Evolutionary conservation across 2,329 filamentous ascomycete species (phyloP).

Genomic region (Podosphaera aphanis): DNA sequence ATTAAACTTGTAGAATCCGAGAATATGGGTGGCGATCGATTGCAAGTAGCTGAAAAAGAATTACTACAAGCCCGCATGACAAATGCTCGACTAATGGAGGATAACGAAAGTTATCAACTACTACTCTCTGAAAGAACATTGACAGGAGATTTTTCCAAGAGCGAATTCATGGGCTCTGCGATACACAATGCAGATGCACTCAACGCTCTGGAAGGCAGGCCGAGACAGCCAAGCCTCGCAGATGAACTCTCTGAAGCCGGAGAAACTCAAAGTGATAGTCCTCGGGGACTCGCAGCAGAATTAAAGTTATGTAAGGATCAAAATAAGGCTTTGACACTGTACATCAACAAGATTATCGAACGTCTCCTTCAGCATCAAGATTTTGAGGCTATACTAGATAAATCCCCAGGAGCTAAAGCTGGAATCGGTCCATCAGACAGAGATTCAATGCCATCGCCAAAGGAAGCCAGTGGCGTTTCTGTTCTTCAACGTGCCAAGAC

Average conservation of each 20-base stretch:
- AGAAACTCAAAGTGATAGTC: constrained; percentile 35
- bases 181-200: constrained; percentile 39
- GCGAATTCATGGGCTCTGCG: constrained; percentile 46
- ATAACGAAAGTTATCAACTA: constrained; percentile 94
- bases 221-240: constrained; percentile 41
- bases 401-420: constrained; percentile 39
- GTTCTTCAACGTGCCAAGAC: constrained; percentile 38
- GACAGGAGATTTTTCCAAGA: constrained; percentile 74
- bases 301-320: constrained; percentile 64
- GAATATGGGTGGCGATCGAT: constrained; percentile 67
- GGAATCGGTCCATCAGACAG: constrained; percentile 32
- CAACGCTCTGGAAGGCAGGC: constrained; percentile 35
- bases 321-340: constrained; percentile 90
- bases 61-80: constrained; percentile 85
- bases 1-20: constrained; percentile 90
- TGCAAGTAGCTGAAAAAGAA: constrained; percentile 75
- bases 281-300: constrained; percentile 53
- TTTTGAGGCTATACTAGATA: constrained; percentile 80
- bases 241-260: constrained; percentile 64
- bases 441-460: constrained; percentile 50
- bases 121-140: constrained; percentile 86
- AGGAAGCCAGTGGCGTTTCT: constrained; percentile 21
- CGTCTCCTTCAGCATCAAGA: constrained; percentile 82
- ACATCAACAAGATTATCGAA: constrained; percentile 98
- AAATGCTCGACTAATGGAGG: constrained; percentile 89